phyloP scores from a whole-genome alignment of 305 asterid species.

The Fraxinus ornus region DNA sequence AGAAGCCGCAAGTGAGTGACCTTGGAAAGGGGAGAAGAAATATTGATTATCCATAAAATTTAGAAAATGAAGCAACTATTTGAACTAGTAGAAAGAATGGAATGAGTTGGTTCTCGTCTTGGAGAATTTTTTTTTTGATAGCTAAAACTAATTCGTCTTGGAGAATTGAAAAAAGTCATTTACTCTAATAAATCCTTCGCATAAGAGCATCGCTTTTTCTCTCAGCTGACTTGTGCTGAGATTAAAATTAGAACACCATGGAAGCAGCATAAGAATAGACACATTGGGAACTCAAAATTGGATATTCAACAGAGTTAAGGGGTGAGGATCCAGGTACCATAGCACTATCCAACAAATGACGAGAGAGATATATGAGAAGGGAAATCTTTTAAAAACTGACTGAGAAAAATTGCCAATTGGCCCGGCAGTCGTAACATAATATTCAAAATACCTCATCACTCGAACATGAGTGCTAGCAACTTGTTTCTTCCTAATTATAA shows the following conservation, averaged over 20 bases:
- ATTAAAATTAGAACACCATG: background rate
- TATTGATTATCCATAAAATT: conserved; percentile 1
- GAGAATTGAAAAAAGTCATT: background rate
- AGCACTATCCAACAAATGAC: background rate
- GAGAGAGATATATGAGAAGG: background rate
- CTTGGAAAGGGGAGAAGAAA: conserved; percentile 6
- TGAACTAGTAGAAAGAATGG: background rate
- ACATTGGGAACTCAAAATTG: background rate
- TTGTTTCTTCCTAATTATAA: background rate
- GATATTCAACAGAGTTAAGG: background rate
- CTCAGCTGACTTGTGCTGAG: conserved; percentile 1
- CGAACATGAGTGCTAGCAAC: background rate
- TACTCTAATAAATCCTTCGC: background rate
- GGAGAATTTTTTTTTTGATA: background rate
- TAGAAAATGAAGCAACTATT: background rate
- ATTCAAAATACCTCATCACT: background rate
- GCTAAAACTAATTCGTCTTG: no score
- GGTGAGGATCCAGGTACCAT: background rate
- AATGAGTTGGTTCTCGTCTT: background rate
- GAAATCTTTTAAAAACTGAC: background rate
- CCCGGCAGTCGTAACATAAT: background rate
- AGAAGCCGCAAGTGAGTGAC: conserved; percentile 10
- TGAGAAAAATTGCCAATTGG: background rate
- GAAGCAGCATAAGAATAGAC: background rate
- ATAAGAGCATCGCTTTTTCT: background rate